Conservation (phyloP, 2,329 filamentous ascomycete species). For the Neofusicoccum sp. region DNA sequence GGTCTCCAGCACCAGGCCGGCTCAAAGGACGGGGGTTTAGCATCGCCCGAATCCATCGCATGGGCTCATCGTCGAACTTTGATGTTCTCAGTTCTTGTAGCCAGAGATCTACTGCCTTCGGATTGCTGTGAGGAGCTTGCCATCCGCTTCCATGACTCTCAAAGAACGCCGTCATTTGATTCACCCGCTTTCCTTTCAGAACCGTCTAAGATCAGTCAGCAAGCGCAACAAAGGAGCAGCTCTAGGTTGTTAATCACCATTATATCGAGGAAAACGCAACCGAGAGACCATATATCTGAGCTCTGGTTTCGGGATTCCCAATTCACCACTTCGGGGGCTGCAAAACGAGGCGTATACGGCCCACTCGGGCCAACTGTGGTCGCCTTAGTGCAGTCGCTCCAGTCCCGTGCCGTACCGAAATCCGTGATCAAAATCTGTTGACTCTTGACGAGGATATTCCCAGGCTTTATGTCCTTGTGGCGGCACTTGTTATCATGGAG, state of each 20-base stretch:
- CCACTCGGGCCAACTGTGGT: constrained; percentile 24
- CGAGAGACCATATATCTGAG: constrained; percentile 31
- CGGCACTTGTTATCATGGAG: constrained; percentile 4
- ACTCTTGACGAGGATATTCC: constrained; percentile 16
- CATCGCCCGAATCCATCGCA: too few relatives aligned
- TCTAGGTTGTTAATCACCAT: background rate
- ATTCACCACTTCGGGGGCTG: constrained; percentile 29
- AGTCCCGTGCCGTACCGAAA: constrained; percentile 27
- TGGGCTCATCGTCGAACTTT: too few relatives aligned
- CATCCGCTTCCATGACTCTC: background rate
- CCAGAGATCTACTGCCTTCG: too few relatives aligned
- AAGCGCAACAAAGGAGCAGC: background rate
- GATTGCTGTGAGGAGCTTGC: too few relatives aligned
- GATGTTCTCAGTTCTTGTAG: too few relatives aligned
- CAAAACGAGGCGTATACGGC: constrained; percentile 26
- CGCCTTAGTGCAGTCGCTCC: constrained; percentile 23
- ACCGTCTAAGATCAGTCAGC: background rate
- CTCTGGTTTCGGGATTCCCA: constrained; percentile 23
- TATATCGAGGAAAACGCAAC: constrained; percentile 29
- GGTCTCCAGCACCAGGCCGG: too few relatives aligned
- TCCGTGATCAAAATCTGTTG: constrained; percentile 26
- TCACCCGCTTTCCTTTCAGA: background rate
- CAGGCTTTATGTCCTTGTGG: constrained; percentile 21
- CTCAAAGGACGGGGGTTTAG: too few relatives aligned
- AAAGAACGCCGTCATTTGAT: background rate